Evolutionary conservation across 148 eudicot genomes (phyloP).

Genomic region (Hydrangea macrophylla): DNA sequence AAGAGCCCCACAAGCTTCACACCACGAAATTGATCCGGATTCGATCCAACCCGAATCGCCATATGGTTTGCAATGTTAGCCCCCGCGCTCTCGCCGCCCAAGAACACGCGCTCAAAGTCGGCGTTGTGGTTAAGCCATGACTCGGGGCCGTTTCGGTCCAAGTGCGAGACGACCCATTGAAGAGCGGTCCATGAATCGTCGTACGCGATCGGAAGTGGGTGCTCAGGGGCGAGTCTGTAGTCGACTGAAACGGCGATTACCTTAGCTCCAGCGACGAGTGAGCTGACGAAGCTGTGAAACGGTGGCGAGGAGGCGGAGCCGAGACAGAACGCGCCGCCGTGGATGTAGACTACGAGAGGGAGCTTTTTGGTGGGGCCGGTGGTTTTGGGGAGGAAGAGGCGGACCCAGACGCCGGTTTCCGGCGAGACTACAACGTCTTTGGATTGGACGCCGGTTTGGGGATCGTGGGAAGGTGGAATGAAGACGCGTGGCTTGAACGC

Average conservation of each 20-base stretch:
- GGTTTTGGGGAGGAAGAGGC: conserved; percentile 31
- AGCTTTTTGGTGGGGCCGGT: conserved; percentile 12
- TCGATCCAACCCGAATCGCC: conserved; percentile 7
- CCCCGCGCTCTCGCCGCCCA: conserved; percentile 24
- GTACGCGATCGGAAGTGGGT: not conserved
- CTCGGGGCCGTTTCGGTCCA: not conserved
- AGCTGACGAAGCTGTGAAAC: conserved; percentile 30
- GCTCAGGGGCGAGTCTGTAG: conserved; percentile 13
- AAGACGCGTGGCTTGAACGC: conserved; percentile 14
- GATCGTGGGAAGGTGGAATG: conserved; percentile 24
- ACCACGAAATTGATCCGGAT: not conserved
- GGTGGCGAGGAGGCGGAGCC: conserved; percentile 30
- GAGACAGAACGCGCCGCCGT: conserved; percentile 49
- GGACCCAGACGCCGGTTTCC: conserved; percentile 22
- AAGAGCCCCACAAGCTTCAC: conserved; percentile 2
- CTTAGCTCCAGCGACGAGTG: conserved; percentile 20
- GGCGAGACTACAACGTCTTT: conserved; percentile 32
- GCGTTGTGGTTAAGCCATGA: not conserved
- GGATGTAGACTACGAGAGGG: conserved; percentile 38
- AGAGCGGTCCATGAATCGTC: conserved; percentile 3
- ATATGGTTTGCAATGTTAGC: conserved; percentile 19
- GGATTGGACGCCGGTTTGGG: conserved; percentile 30
- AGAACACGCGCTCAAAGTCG: not conserved
- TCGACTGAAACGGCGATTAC: conserved; percentile 4
- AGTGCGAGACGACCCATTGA: conserved; percentile 7